Evolutionary conservation across 805 yeast genomes (phyloP), one percentile per base, ranked within the genome.

Genomic region (Metschnikowia proteae): DNA sequence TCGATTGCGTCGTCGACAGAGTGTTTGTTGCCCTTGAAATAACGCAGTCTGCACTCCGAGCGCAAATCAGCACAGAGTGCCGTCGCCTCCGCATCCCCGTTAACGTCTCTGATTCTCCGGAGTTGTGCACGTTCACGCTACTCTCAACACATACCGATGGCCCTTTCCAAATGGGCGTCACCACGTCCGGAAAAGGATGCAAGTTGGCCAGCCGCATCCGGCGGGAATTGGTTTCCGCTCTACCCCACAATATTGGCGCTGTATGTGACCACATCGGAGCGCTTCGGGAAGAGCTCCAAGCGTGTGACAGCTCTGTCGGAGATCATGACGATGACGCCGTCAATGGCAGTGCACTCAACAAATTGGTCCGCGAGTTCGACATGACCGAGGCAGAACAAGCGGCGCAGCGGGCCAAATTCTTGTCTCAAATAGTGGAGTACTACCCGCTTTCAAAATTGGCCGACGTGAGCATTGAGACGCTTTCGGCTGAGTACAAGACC

Each of bases 161-260:
- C 5, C 81, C 79, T 45, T 81, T 91, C 65, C 92, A 87, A 63
- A 56, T 91, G 45, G 95, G 96, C 0, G 80, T 91, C 7, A 82
- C 92, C 3, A 91, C 97, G 0, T 79, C 83, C 26, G 96, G 96
- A 0, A 86, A 86, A 66, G 97, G 97, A 4, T 91, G 97, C 68
- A 80, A 88, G 45, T 70, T 91, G 45, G 96, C 96, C 1, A 79
- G 83, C 47, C 75, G 96, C 57, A 77, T 91, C 57, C 86, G 83
- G 58, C 72, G 97, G 53, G 95, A 87, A 51, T 67, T 88, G 37
- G 80, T 81, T 0, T 71, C 79, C 29, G 66, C 76, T 4, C 68
- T 91, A 40, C 97, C 97, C 0, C 56, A 71, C 3, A 80, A 89
- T 58, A 78, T 91, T 22, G 91, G 84, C 17, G 76, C 75, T 25